Base-by-base conservation (phyloP, 2,329 filamentous ascomycete species). In the Epichloe uncinata region DNA sequence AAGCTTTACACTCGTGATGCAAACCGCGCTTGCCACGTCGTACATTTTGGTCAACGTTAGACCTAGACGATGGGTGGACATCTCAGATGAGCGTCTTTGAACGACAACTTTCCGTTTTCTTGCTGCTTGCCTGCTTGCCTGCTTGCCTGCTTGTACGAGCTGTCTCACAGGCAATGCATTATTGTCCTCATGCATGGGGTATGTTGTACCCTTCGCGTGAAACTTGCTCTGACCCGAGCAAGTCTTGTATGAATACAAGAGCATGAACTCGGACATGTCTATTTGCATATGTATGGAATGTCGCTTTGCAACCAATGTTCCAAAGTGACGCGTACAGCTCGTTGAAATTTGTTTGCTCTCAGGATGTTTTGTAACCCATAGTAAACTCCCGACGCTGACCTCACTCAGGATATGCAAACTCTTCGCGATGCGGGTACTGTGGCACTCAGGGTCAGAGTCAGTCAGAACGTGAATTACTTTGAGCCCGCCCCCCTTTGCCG, bases 341-440 rank as follows among this genome's bases (percentile, higher is more conserved):
- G 33, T 43, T 22, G 26, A 16, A 7, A n/a, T 43, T 35, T 7
- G 9, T 33, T 26, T 12, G 35, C 12, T 8, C 9, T 37, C 16
- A 37, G 33, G 3, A 42, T 26, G 15, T 37, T 43, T 38, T 30
- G 41, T 42, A n/a, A 35, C 26, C 38, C 38, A 20, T 58, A 52
- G 58, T 56, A 34, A 15, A 16, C 11, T 26, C 8, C 12, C 5
- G 36, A 16, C 30, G 36, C 45, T 49, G 34, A 48, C 41, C 15
- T 20, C 33, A 2, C 15, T 16, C 50, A 78, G 74, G 74, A 41
- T 78, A 78, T 58, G 71, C 68, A 53, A 73, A 69, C 51, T 75
- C 74, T 37, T 68, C 71, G 42, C 71, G 65, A 56, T 78, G 75
- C 59, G 74, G 74, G 48, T 78, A 78, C 58, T 78, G 75, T 62